phyloP scores from a whole-genome alignment of 768 basidiomycete species.

The Kwoniella sp. region DNA sequence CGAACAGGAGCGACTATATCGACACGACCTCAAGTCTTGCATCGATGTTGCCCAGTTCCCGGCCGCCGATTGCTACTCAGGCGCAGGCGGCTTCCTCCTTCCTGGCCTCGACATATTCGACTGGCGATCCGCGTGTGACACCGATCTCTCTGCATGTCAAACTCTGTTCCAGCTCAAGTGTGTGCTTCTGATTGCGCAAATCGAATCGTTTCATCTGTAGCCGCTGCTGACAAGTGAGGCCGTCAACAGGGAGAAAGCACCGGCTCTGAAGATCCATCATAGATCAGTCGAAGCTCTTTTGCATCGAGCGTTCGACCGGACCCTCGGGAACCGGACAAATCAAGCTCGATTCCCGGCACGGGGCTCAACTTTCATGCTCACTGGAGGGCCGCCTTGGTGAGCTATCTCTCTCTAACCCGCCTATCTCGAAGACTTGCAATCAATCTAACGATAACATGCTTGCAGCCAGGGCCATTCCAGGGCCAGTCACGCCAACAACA shows the following conservation, averaged over 20 bases:
- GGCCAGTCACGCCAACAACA: slow-evolving; percentile 23
- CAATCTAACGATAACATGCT: no score
- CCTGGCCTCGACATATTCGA: slow-evolving; percentile 26
- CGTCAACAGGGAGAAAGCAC: background rate
- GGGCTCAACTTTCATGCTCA: slow-evolving; percentile 21
- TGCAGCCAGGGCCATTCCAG: slow-evolving; percentile 42
- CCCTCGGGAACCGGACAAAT: background rate
- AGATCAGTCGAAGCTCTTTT: background rate
- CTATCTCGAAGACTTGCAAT: background rate
- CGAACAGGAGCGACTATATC: background rate
- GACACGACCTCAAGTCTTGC: slow-evolving; percentile 14
- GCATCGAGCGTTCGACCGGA: background rate
- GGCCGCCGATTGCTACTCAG: slow-evolving; percentile 37
- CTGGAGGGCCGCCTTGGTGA: slow-evolving; percentile 35
- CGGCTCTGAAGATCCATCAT: background rate
- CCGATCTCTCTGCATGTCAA: slow-evolving; percentile 18
- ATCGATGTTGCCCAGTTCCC: slow-evolving; percentile 11
- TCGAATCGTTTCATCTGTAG: background rate
- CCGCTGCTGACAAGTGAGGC: background rate
- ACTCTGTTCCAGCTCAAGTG: slow-evolving; percentile 23
- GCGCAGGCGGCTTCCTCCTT: slow-evolving; percentile 32
- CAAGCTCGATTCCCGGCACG: slow-evolving; percentile 13
- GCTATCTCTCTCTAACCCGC: slow-evolving; percentile 2
- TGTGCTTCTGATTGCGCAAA: background rate
- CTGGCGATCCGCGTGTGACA: slow-evolving; percentile 21